These are phyloP conservation scores for Umbelopsis vinacea DNA, from an alignment of 192 early-diverging fungal genomes.

Conservation along the genomic window DNA sequence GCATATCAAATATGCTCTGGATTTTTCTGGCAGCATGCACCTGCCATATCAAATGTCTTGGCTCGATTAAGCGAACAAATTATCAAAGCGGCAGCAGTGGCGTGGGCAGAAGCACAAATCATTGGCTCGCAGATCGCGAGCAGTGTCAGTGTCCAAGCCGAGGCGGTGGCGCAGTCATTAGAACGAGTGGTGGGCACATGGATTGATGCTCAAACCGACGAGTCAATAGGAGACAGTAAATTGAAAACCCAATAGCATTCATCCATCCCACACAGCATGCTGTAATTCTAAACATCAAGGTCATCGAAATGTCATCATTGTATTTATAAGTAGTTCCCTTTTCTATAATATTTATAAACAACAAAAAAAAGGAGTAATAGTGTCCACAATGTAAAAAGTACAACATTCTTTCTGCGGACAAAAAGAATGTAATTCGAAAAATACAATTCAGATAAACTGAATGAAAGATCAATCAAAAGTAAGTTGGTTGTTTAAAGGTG, in stretches of 20 bases:
- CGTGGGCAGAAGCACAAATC: constrained; percentile 3
- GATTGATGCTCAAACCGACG: constrained; percentile 5
- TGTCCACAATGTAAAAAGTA: no score
- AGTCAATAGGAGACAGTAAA: not conserved
- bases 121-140: not conserved
- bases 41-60: not conserved
- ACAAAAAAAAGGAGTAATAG: no score
- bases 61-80: not conserved
- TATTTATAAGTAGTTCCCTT: not conserved
- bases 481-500: no score
- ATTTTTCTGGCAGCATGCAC: constrained; percentile 17
- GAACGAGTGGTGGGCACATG: constrained; percentile 5
- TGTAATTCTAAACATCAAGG: not conserved
- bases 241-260: not conserved
- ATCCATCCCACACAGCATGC: not conserved
- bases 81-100: no score
- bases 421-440: not conserved
- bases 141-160: constrained; percentile 2
- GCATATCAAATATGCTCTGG: not conserved
- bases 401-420: no score
- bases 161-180: constrained; percentile 9
- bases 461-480: not conserved
- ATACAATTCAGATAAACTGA: not conserved
- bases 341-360: no score
- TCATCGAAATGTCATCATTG: not conserved